These are phyloP conservation scores for Clarkia xantiana DNA, from an alignment of 345 rosid genomes.

Conservation along the genomic window DNA sequence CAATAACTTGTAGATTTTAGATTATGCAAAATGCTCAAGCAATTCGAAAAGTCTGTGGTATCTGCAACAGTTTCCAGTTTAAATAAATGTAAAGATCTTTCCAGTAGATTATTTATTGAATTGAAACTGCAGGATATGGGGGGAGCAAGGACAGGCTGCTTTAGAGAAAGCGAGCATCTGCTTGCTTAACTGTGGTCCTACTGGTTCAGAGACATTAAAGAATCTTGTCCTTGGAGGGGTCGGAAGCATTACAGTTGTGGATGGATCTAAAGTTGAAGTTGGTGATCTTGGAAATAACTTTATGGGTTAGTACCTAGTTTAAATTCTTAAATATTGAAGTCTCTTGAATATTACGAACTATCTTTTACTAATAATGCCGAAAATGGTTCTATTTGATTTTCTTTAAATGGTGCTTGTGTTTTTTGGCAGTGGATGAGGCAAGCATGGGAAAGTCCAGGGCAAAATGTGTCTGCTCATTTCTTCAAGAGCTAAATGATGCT, in stretches of 20 bases:
- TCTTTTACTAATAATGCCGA: too few relatives aligned
- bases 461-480: conserved; percentile 74
- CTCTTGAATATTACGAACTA: too few relatives aligned
- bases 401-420: conserved; percentile 4
- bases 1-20: too few relatives aligned
- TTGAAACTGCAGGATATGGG: conserved; percentile 67
- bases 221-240: conserved; percentile 96
- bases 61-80: not conserved
- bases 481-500: conserved; percentile 93
- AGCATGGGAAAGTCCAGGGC: conserved; percentile 79
- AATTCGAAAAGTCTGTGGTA: not conserved
- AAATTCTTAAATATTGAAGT: not conserved
- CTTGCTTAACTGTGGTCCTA: conserved; percentile 93
- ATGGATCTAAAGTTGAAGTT: conserved; percentile 79
- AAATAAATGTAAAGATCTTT: not conserved
- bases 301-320: conserved; percentile 42
- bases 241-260: conserved; percentile 82
- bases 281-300: conserved; percentile 96
- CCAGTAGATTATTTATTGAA: not conserved
- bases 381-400: conserved; percentile 1
- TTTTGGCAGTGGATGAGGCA: conserved; percentile 53
- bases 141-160: conserved; percentile 84
- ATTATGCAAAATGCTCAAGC: too few relatives aligned
- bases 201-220: conserved; percentile 91
- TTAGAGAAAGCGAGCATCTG: conserved; percentile 84